Evolutionary conservation across 2,329 filamentous ascomycete species (phyloP).

Genomic region (Pseudopyricularia cyperi): DNA sequence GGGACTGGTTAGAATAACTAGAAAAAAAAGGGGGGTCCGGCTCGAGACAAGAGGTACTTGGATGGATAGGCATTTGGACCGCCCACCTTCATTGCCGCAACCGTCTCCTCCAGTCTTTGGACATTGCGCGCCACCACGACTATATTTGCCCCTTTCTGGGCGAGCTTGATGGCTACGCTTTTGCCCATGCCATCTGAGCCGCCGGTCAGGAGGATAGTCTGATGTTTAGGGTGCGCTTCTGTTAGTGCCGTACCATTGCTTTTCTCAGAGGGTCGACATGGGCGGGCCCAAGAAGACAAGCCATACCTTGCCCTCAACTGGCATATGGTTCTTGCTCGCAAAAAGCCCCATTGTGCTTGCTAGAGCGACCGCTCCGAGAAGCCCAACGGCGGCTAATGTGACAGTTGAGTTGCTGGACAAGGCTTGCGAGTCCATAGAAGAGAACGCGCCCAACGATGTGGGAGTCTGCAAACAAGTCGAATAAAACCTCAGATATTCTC

Average conservation of each 20-base stretch:
- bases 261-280: conserved; percentile 1
- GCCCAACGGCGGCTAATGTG: conserved; percentile 13
- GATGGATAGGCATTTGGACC: too few species aligned
- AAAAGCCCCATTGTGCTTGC: conserved; percentile 53
- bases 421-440: not conserved
- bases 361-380: conserved; percentile 19
- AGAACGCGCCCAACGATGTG: not conserved
- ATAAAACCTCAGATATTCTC: too few species aligned
- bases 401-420: conserved; percentile 7
- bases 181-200: conserved; percentile 88
- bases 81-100: conserved; percentile 52
- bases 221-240: not conserved
- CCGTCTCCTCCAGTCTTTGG: conserved; percentile 57
- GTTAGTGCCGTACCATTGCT: not conserved
- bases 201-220: conserved; percentile 85
- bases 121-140: conserved; percentile 72
- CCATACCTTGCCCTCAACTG: conserved; percentile 68
- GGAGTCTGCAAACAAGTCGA: not conserved
- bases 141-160: conserved; percentile 73
- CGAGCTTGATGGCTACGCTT: conserved; percentile 58
- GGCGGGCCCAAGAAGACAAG: conserved; percentile 3
- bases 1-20: not conserved
- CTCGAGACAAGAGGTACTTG: not conserved
- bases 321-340: conserved; percentile 59
- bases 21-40: not conserved